Evolutionary conservation across 495 filamentous ascomycete genomes (phyloP).

Genomic region (Bacidia gigantensis): DNA sequence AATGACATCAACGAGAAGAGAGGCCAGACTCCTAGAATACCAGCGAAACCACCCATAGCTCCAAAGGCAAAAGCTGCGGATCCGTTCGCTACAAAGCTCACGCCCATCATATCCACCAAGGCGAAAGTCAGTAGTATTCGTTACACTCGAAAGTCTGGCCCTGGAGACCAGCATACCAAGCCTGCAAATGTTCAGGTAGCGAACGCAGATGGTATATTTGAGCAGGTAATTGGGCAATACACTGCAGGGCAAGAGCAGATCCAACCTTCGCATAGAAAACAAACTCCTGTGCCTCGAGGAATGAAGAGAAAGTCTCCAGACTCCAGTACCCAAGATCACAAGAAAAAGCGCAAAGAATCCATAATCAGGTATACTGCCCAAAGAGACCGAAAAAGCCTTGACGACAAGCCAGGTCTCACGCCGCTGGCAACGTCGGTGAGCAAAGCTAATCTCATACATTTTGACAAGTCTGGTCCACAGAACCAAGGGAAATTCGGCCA

Average conservation of each 20-base stretch:
- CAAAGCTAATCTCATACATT: slow-evolving; percentile 19
- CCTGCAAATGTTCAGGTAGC: no score
- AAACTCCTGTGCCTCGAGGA: background rate
- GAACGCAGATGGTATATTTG: no score
- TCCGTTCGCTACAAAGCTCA: background rate
- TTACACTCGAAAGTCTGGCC: background rate
- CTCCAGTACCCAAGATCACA: no score
- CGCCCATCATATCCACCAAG: background rate
- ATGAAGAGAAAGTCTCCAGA: background rate
- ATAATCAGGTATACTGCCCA: background rate
- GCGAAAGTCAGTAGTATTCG: background rate
- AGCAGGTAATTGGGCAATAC: no score
- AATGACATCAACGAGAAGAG: background rate
- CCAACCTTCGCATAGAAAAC: no score
- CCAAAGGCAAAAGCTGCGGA: background rate
- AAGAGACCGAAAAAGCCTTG: background rate
- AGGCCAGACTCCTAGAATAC: background rate
- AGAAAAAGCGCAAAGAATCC: no score
- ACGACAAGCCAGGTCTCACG: background rate
- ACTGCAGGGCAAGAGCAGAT: no score
- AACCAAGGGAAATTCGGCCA: slow-evolving; percentile 21
- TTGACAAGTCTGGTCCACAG: slow-evolving; percentile 16
- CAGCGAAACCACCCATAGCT: background rate
- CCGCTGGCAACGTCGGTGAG: background rate
- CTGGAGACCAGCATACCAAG: no score